Percentiles rank a stretch among this genome's conserved stretches.
Conservation (phyloP, 352 stramenopile species). For the Phytophthora litchii region DNA sequence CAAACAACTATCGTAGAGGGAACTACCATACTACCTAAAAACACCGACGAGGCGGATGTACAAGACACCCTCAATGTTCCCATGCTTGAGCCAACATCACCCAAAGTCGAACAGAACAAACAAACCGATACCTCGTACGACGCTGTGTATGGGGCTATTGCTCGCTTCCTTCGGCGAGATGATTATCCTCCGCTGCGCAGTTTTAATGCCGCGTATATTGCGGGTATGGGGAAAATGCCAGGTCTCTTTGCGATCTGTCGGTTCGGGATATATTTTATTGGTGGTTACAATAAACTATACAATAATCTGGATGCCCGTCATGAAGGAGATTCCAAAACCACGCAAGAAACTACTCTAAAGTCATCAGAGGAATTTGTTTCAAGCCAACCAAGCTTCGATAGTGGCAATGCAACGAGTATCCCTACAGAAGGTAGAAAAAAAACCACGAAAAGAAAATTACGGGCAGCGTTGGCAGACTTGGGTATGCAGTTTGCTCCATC, state of each 20-base stretch:
- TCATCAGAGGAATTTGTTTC: slow-evolving; percentile 1
- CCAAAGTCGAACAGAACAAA: slow-evolving; percentile 19
- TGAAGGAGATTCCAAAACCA: neutral
- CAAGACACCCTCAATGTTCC: neutral
- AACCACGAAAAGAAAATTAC: slow-evolving; percentile 58
- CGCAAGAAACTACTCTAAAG: neutral
- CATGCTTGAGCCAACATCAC: slow-evolving; percentile 18
- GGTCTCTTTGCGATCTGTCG: slow-evolving; percentile 65
- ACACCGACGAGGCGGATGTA: slow-evolving; percentile 8
- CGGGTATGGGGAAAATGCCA: slow-evolving; percentile 59
- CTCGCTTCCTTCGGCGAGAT: slow-evolving; percentile 65
- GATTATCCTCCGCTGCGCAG: slow-evolving; percentile 67
- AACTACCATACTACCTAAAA: neutral
- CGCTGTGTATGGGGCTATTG: slow-evolving; percentile 58
- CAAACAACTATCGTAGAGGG: neutral
- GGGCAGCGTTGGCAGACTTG: slow-evolving; percentile 57
- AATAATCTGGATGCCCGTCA: slow-evolving; percentile 18
- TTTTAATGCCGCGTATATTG: slow-evolving; percentile 64
- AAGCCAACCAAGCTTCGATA: slow-evolving; percentile 17
- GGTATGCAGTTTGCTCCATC: slow-evolving; percentile 48
- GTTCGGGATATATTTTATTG: slow-evolving; percentile 70
- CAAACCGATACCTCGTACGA: slow-evolving; percentile 58
- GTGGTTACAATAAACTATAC: slow-evolving; percentile 62
- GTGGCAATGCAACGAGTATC: slow-evolving; percentile 6
- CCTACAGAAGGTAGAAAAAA: slow-evolving; percentile 34